phyloP scores from a whole-genome alignment of 805 yeast species.

The Danielia oregonensis region DNA sequence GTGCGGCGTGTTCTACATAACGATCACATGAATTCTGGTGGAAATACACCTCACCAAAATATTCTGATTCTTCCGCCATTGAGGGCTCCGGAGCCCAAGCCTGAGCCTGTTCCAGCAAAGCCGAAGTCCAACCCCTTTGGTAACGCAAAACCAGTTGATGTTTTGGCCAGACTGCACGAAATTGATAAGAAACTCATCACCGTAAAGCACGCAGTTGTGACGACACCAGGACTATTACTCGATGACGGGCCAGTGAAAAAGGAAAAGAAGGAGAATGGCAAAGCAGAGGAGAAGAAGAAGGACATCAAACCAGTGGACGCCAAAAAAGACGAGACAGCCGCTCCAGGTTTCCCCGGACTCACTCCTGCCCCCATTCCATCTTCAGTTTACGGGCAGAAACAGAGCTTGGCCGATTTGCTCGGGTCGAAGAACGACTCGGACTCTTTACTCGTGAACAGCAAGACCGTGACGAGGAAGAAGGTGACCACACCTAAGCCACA shows the following conservation, averaged over 20 bases:
- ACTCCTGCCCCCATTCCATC: constrained; percentile 21
- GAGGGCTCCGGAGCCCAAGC: constrained; percentile 13
- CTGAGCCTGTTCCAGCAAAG: constrained; percentile 14
- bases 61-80: constrained; percentile 3
- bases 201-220: constrained; percentile 31
- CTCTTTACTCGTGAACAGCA: constrained; percentile 2
- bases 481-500: constrained; percentile 24
- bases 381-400: constrained; percentile 20
- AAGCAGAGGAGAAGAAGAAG: neutral
- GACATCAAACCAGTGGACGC: neutral
- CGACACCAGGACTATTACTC: constrained; percentile 18
- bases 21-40: neutral
- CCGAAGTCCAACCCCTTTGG: constrained; percentile 73
- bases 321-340: constrained; percentile 1
- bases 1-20: neutral
- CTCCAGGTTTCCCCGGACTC: constrained; percentile 1
- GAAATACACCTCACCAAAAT: neutral
- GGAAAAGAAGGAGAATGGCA: constrained; percentile 8
- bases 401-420: constrained; percentile 38
- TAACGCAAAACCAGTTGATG: constrained; percentile 80
- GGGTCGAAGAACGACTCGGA: constrained; percentile 21
- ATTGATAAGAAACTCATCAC: constrained; percentile 41
- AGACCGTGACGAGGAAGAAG: constrained; percentile 15
- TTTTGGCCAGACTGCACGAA: constrained; percentile 59
- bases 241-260: constrained; percentile 3